Percentiles rank a stretch among this genome's conserved stretches.
Conservation (phyloP, 140 eudicot species). For the Anethum foeniculum region DNA sequence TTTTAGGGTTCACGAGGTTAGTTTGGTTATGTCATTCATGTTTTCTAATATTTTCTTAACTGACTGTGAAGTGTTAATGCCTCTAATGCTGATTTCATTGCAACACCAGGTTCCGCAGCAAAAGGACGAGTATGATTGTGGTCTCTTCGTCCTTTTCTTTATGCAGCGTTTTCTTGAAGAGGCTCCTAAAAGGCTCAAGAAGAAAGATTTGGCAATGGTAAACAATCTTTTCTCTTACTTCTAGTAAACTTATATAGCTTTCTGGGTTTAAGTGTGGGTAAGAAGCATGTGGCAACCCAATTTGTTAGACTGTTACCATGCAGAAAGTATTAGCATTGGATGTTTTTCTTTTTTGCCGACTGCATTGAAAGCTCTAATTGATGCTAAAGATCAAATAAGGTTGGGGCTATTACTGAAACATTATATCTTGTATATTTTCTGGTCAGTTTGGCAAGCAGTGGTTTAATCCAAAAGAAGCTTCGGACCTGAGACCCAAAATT, state of each 20-base stretch:
- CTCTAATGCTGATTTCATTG: constrained; percentile 2
- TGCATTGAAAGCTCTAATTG: background rate
- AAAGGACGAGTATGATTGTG: constrained; percentile 73
- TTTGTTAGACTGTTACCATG: background rate
- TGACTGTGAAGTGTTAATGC: background rate
- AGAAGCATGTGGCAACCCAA: background rate
- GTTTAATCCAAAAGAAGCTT: constrained; percentile 70
- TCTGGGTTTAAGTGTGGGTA: background rate
- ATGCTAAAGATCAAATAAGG: constrained; percentile 2
- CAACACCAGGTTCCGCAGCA: constrained; percentile 70
- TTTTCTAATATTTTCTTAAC: background rate
- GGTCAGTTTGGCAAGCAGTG: constrained; percentile 63
- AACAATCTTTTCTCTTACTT: background rate
- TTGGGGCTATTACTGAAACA: background rate
- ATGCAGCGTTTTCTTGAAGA: constrained; percentile 74
- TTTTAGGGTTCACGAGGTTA: background rate
- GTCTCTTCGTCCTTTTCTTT: constrained; percentile 74
- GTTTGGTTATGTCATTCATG: background rate
- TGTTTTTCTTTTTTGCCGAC: background rate
- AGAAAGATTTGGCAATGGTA: constrained; percentile 45
- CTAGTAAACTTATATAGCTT: background rate
- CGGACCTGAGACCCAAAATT: constrained; percentile 49
- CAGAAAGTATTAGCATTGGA: background rate
- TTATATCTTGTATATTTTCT: constrained; percentile 13
- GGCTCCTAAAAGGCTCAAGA: constrained; percentile 61